Base-by-base conservation (phyloP, 2,329 filamentous ascomycete genomes). In the Samsoniella hepiali region DNA sequence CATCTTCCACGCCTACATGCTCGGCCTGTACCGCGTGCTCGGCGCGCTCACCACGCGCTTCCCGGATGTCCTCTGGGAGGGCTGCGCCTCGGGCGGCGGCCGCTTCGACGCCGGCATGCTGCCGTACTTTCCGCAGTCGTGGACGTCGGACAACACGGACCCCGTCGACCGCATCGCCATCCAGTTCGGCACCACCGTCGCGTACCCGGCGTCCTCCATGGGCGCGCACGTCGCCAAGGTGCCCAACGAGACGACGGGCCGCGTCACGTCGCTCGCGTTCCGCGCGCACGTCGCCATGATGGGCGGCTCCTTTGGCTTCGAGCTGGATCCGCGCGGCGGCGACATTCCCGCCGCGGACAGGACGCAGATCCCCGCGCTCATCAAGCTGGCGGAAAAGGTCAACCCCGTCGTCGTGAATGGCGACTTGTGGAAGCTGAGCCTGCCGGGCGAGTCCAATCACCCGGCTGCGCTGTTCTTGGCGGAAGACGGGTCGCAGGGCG, bases 261-360 rank as follows among this genome's bases (percentile, higher is more conserved):
- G 86, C 29, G 82, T 79, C 0, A 82, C 82, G 1, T 81, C 85
- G 0, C 78, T 89, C 13, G 71, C 73, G 1, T 88, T 88, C 75
- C 84, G 87, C 44, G 85, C 83, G 0, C 85, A 88, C 63, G 86
- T 89, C 0, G 86, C 87, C 4, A 85, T 88, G 77, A 88, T 88
- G 86, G 86, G 86, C 63, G 86, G 86, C 1, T 87, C 84, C 0
- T 89, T 88, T 67, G 87, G 86, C 0, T 79, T 89, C 11, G 86
- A 89, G 69, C 79, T 89, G 8, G 79, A 88, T 68, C 86, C 86
- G 0, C 56, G 56, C 11, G 34, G 11, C 45, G 74, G 73, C 0
- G 76, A 81, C 7, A 79, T 87, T 5, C 72, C 74, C 0, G 75
- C 75, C 0, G 80, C 80, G 8, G 86, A 89, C 17, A 77, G 74